Base-by-base conservation (phyloP, 495 filamentous ascomycete genomes). In the Penicillium bialowiezense region DNA sequence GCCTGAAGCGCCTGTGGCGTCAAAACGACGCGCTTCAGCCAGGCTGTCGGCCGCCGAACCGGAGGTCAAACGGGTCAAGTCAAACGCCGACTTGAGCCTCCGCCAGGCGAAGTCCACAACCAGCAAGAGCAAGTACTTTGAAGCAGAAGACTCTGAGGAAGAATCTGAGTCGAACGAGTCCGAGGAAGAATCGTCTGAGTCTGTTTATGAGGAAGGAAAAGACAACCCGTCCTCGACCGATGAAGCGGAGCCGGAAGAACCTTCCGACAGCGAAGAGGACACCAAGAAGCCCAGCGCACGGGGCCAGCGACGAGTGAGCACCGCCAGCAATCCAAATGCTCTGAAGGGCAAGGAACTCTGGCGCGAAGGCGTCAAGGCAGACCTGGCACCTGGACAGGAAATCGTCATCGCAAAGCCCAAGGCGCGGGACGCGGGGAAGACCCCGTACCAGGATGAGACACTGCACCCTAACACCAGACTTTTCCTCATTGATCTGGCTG, bases 381-480 rank as follows among this genome's bases (percentile, higher is more conserved):
- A 77, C 2, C 60, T 84, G n/a, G 78, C 70, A 7, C 82, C 82
- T 9, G 83, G 82, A 3, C 80, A 78, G 50, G 77, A 83, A 52
- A 70, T 87, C 10, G 80, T 90, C 58, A 85, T 89, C 54, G 78
- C 83, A 37, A 79, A 85, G 37, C 84, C 82, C 19, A 84, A 88
- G 65, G 74, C 89, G 6, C 77, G 88, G 48, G 82, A 82, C 33
- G 75, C 79, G 9, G 86, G 82, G 6, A 76, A 80, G 9, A 74
- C 82, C 6, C 76, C 77, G 0, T 96, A 96, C 68, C 62, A 71
- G 23, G 83, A 89, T 51, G 72, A 83, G 32, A 81, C 67, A 5
- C 68, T 96, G 36, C 90, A 96, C 68, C 82, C 84, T 20, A 95
- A 96, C 56, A 96, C 89, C 6, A 65, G 90, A 49, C 72, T 84